These are phyloP conservation scores for Pleurotus giganteus DNA, from an alignment of 768 basidiomycete species.

Conservation along the genomic window DNA sequence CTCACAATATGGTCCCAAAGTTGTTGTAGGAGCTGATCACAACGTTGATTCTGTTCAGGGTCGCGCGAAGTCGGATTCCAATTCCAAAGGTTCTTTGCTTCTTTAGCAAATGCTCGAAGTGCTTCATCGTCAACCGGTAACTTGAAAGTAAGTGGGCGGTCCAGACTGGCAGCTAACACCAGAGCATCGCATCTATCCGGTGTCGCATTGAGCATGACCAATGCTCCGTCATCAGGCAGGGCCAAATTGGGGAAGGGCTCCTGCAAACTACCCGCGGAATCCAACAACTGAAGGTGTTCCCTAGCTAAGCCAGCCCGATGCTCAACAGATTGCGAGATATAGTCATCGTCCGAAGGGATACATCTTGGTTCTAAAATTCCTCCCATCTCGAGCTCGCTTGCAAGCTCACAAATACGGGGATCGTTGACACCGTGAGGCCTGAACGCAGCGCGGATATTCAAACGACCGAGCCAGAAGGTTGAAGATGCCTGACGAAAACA, in stretches of 20 bases:
- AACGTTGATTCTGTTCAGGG: neutral
- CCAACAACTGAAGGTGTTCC: neutral
- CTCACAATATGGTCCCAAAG: neutral
- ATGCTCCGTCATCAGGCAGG: constrained; percentile 1
- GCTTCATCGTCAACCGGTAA: neutral
- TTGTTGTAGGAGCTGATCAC: neutral
- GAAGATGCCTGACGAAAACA: neutral
- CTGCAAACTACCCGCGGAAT: neutral
- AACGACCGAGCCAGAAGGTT: neutral
- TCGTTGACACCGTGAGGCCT: neutral
- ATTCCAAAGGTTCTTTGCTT: neutral
- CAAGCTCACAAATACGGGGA: neutral
- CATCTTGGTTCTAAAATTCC: neutral
- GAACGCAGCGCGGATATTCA: neutral
- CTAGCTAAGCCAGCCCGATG: neutral
- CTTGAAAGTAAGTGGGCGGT: neutral
- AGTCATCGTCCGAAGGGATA: neutral
- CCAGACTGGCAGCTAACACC: neutral
- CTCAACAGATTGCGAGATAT: neutral
- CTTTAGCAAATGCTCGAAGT: neutral
- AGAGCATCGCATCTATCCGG: constrained; percentile 10
- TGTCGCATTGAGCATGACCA: constrained; percentile 16
- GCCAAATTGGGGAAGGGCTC: neutral
- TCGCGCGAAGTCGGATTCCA: neutral
- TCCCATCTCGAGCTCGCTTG: neutral